Evolutionary conservation across 352 stramenopile species (phyloP).

Genomic region (Phytophthora boehmeriae): DNA sequence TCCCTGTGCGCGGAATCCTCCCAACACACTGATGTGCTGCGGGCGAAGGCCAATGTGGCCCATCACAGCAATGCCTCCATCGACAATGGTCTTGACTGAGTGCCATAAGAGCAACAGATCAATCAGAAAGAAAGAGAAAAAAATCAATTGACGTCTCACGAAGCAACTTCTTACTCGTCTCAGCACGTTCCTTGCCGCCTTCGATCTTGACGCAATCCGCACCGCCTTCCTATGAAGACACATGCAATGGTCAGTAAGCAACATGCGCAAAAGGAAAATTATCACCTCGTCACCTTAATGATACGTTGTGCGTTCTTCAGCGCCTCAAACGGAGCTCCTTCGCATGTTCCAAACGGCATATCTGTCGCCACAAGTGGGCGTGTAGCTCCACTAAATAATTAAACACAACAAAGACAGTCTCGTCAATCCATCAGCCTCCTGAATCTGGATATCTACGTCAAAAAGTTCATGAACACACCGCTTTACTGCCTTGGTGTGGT

Average conservation of each 20-base stretch:
- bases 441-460: not conserved
- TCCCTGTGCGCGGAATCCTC: conserved; percentile 96
- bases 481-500: conserved; percentile 97
- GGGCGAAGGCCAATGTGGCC: conserved; percentile 98
- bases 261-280: not conserved
- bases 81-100: conserved; percentile 71
- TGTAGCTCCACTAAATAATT: conserved; percentile 68
- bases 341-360: conserved; percentile 99
- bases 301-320: conserved; percentile 96
- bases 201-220: conserved; percentile 99
- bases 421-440: not conserved
- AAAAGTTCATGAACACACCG: conserved; percentile 47
- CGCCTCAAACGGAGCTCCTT: conserved; percentile 90
- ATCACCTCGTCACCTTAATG: conserved; percentile 55
- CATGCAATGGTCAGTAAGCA: not conserved
- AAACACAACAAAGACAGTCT: conserved; percentile 3
- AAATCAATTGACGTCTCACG: conserved; percentile 13
- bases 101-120: not conserved
- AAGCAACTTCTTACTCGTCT: conserved; percentile 57
- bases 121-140: conserved; percentile 17
- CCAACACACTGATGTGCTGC: conserved; percentile 95
- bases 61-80: conserved; percentile 96
- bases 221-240: conserved; percentile 88
- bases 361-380: conserved; percentile 96
- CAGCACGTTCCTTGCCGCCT: conserved; percentile 85